These are phyloP conservation scores for Cladosporium velox DNA, from an alignment of 2,329 filamentous ascomycete species.

Conservation along the genomic window DNA sequence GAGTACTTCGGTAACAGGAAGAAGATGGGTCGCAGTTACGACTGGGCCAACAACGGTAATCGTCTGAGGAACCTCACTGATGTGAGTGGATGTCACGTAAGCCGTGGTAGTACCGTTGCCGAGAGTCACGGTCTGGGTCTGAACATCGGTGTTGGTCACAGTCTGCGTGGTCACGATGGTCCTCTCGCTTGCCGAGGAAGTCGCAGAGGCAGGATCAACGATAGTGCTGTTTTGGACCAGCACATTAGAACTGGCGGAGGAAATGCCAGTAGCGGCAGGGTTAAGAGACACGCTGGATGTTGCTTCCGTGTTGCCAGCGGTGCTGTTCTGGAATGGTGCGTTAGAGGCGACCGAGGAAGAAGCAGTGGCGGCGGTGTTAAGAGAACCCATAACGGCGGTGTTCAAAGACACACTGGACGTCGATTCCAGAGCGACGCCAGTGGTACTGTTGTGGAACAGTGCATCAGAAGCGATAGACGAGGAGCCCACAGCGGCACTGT, in stretches of 20 bases:
- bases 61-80: not conserved
- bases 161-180: not conserved
- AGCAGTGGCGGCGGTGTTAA: not conserved
- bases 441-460: not conserved
- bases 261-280: not conserved
- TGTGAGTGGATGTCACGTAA: not conserved
- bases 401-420: not conserved
- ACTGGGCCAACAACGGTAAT: not conserved
- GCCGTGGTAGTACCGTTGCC: constrained; percentile 1
- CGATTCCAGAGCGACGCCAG: not conserved
- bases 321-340: not conserved
- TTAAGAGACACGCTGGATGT: not conserved
- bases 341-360: not conserved
- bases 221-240: not conserved
- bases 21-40: not conserved
- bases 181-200: not conserved
- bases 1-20: not conserved
- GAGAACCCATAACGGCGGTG: not conserved
- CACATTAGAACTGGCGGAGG: not conserved
- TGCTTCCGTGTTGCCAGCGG: not conserved
- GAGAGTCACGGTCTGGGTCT: constrained; percentile 2
- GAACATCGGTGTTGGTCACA: not conserved
- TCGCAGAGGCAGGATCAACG: not conserved
- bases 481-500: not conserved
- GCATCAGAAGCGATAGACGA: not conserved